phyloP scores from a whole-genome alignment of 2,329 filamentous ascomycete species.

The Stachybotrys chartarum region DNA sequence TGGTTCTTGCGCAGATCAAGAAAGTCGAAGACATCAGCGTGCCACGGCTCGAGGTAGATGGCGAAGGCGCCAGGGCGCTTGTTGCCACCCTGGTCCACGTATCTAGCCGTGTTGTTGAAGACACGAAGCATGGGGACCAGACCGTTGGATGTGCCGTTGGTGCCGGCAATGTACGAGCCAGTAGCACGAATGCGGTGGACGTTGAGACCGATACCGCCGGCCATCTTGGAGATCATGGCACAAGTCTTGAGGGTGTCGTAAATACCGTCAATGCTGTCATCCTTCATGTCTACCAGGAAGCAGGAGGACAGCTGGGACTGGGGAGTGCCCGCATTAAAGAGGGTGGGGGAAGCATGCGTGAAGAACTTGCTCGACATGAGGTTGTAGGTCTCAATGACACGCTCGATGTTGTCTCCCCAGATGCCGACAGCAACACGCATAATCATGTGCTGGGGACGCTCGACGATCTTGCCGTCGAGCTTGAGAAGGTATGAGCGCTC shows the following conservation, averaged over 20 bases:
- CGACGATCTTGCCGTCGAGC: slow-evolving; percentile 90
- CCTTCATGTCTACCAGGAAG: slow-evolving; percentile 99
- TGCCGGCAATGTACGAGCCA: slow-evolving; percentile 95
- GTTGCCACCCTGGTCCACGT: slow-evolving; percentile 98
- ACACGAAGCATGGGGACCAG: slow-evolving; percentile 97
- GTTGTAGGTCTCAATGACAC: slow-evolving; percentile 95
- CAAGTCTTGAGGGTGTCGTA: slow-evolving; percentile 99
- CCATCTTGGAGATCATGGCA: slow-evolving; percentile 99
- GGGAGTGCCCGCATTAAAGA: slow-evolving; percentile 96
- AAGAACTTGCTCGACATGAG: slow-evolving; percentile 99
- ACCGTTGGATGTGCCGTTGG: slow-evolving; percentile 96
- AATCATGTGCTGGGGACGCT: slow-evolving; percentile 98
- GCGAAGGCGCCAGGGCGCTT: slow-evolving; percentile 98
- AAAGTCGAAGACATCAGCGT: slow-evolving; percentile 95
- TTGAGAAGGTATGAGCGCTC: slow-evolving; percentile 97
- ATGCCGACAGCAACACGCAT: slow-evolving; percentile 99
- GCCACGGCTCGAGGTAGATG: slow-evolving; percentile 98
- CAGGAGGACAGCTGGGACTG: slow-evolving; percentile 93
- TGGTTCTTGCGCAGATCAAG: slow-evolving; percentile 98
- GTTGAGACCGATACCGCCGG: slow-evolving; percentile 94
- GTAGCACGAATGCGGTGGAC: slow-evolving; percentile 95
- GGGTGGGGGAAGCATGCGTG: slow-evolving; percentile 93
- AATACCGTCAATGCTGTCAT: slow-evolving; percentile 98
- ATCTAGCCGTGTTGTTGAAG: slow-evolving; percentile 98
- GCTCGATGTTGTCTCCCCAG: slow-evolving; percentile 90